These are phyloP conservation scores for Metschnikowia colocasiae DNA, from an alignment of 805 yeast genomes.

Conservation along the genomic window DNA sequence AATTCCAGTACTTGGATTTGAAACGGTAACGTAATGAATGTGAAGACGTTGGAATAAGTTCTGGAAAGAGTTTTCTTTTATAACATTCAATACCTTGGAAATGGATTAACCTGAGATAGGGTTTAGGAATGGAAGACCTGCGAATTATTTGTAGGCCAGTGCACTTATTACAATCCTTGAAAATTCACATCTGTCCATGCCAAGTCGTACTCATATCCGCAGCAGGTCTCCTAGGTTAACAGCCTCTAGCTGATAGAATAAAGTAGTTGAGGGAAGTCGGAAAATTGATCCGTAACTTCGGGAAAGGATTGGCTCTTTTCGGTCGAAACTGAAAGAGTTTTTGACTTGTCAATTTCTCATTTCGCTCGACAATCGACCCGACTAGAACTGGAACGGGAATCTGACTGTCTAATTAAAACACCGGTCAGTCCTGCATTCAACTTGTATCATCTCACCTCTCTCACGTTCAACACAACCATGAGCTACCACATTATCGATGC, in stretches of 20 bases:
- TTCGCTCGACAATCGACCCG: not conserved
- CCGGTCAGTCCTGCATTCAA: too few species aligned
- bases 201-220: constrained; percentile 44
- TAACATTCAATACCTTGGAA: not conserved
- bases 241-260: constrained; percentile 42
- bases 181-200: constrained; percentile 24
- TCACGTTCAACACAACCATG: constrained; percentile 1
- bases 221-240: constrained; percentile 46
- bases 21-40: not conserved
- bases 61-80: not conserved
- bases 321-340: not conserved
- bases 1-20: not conserved
- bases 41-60: not conserved
- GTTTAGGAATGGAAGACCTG: not conserved
- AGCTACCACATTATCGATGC: constrained; percentile 14
- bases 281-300: constrained; percentile 39
- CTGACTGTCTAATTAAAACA: too few species aligned
- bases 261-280: constrained; percentile 44
- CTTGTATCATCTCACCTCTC: too few species aligned
- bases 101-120: not conserved
- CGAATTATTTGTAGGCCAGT: not conserved
- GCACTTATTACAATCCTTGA: not conserved
- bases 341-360: not conserved
- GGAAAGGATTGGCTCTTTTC: constrained; percentile 42
- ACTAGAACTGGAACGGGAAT: too few species aligned